Base-by-base conservation (phyloP, 1,284 basidiomycete species). In the Anthracocystis walkeri region DNA sequence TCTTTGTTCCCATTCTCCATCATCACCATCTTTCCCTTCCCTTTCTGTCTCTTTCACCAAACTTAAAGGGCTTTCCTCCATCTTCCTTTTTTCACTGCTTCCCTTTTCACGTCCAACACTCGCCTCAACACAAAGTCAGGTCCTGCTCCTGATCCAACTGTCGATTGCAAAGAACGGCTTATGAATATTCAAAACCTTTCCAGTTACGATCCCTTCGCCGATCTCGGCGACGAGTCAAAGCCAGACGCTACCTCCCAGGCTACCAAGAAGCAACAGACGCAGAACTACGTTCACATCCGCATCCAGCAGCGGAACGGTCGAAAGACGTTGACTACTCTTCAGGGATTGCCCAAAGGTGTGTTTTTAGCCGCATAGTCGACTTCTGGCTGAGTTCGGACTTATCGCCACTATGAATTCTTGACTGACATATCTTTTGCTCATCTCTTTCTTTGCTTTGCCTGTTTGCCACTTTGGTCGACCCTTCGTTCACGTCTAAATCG, bases 231-330 rank as follows among this genome's bases (percentile, higher is more conserved):
- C 70, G 75, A 81, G 63, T 57, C 73, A 45, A 76, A 72, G 62
- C 65, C 62, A 57, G 65, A 68, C 46, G 62, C 72, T 63, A 74
- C 65, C 57, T 60, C 58, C 40, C 59, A 67, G 58, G 66, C 71
- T 59, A 59, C 73, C 35, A 76, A 70, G 63, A 80, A 81, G 70
- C 69, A 78, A 25, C 77, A 81, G 75, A 70, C 71, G 41, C 75
- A 84, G 64, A 81, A 82, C 69, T 84, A 86, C 83, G 85, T 87
- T 53, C 87, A 87, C 79, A 87, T 87, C 73, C 86, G 89, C 89
- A 93, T 99, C 85, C 97, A 99, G 87, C 97, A 99, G 88, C 90
- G 97, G 84, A 99, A 99, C 90, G 97, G 97, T 81, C 91, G 97
- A 83, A 99, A 99, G 90, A 97, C 95, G 75, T 88, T 99, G 88